These are phyloP conservation scores for Erodium texanum DNA, from an alignment of 441 rosid genomes.

Conservation along the genomic window DNA sequence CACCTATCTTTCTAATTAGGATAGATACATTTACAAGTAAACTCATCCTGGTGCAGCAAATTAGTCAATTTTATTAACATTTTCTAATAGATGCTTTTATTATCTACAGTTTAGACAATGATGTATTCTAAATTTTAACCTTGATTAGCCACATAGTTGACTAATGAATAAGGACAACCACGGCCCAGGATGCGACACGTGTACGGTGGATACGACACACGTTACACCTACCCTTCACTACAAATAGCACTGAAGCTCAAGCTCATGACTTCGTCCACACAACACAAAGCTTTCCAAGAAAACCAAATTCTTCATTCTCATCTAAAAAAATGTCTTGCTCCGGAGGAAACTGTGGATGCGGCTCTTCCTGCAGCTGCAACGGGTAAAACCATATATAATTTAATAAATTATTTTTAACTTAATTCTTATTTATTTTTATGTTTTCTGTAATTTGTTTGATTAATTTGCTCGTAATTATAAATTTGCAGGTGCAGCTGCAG, in stretches of 20 bases:
- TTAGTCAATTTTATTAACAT: too few relatives aligned
- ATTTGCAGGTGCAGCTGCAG: conserved; percentile 26
- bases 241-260: conserved; percentile 21
- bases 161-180: neutral
- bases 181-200: conserved; percentile 27
- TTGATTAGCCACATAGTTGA: neutral
- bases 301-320: neutral
- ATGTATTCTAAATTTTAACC: too few relatives aligned
- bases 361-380: conserved; percentile 43
- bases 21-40: too few relatives aligned
- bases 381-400: conserved; percentile 17
- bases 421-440: neutral
- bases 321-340: conserved; percentile 37
- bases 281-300: neutral
- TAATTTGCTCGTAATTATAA: too few relatives aligned
- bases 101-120: too few relatives aligned
- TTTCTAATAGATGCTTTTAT: too few relatives aligned
- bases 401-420: neutral
- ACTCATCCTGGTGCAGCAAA: too few relatives aligned
- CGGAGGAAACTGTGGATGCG: conserved; percentile 56
- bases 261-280: too few relatives aligned
- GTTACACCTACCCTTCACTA: conserved; percentile 14
- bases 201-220: conserved; percentile 29
- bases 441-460: neutral
- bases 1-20: too few relatives aligned